Percentiles rank a stretch among this genome's conserved stretches.
phyloP scores from a whole-genome alignment of 805 yeast species.

The Candida xyloterini region DNA sequence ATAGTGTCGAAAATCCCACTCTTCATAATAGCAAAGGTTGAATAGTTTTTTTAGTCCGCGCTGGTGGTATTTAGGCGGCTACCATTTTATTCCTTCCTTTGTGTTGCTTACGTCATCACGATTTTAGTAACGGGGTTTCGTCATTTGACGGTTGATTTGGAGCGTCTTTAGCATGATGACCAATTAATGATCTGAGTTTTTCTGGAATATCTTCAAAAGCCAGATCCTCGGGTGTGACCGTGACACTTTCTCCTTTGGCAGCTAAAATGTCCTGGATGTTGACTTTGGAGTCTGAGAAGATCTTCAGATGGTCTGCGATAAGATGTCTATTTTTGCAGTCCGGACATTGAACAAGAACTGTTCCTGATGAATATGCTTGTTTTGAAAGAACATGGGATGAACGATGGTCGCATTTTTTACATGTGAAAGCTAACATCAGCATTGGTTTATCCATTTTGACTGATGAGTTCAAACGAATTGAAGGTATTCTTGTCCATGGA shows the following conservation, averaged over 20 bases:
- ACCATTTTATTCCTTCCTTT: background rate
- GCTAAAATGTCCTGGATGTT: constrained; percentile 77
- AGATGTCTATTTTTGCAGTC: constrained; percentile 84
- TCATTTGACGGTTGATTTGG: constrained; percentile 39
- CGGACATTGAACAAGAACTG: constrained; percentile 89
- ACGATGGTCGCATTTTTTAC: constrained; percentile 79
- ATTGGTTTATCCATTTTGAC: constrained; percentile 71
- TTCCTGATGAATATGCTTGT: constrained; percentile 84
- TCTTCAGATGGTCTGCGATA: constrained; percentile 84
- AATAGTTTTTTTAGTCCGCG: constrained; percentile 7
- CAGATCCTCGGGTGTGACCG: constrained; percentile 62
- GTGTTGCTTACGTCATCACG: constrained; percentile 1
- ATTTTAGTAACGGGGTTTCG: constrained; percentile 5
- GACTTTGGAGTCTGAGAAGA: constrained; percentile 73
- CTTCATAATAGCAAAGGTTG: constrained; percentile 17
- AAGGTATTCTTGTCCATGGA: background rate
- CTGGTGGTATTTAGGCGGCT: constrained; percentile 1
- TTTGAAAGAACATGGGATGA: constrained; percentile 90
- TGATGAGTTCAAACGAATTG: constrained; percentile 2
- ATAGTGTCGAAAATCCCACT: constrained; percentile 14
- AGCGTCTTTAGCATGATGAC: constrained; percentile 68
- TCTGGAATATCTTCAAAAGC: constrained; percentile 69
- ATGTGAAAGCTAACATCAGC: constrained; percentile 86
- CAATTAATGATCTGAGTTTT: constrained; percentile 45
- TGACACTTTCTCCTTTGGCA: constrained; percentile 73